Evolutionary conservation across 768 basidiomycete genomes (phyloP).

Genomic region (Exsudoporus frostii): DNA sequence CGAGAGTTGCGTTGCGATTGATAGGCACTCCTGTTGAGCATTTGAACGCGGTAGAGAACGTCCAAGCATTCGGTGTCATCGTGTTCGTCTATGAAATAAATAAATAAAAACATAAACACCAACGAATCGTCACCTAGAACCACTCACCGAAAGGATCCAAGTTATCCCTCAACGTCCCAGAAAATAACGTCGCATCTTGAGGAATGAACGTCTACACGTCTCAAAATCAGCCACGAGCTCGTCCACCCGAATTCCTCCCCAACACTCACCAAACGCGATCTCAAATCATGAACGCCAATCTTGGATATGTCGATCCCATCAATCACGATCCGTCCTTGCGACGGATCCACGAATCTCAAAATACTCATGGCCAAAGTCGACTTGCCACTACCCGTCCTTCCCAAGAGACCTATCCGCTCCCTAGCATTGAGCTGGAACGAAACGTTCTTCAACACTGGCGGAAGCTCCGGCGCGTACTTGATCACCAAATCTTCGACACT

Average conservation of each 20-base stretch:
- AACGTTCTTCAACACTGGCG: constrained; percentile 70
- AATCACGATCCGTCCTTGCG: constrained; percentile 69
- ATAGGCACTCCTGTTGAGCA: constrained; percentile 53
- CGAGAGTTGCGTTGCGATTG: constrained; percentile 51
- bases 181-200: constrained; percentile 74
- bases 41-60: constrained; percentile 76
- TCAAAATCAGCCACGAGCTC: not conserved
- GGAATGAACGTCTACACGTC: constrained; percentile 73
- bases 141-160: constrained; percentile 64
- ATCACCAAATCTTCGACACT: constrained; percentile 72
- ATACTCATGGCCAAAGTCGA: constrained; percentile 85
- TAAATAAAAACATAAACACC: not conserved
- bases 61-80: constrained; percentile 78
- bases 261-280: constrained; percentile 61
- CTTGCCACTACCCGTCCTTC: constrained; percentile 81
- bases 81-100: constrained; percentile 55
- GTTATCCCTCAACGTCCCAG: constrained; percentile 74
- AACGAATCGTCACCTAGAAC: not conserved
- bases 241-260: not conserved
- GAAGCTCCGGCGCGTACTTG: constrained; percentile 83
- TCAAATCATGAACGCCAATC: constrained; percentile 80
- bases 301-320: constrained; percentile 87
- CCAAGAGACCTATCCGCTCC: constrained; percentile 77
- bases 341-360: constrained; percentile 80
- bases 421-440: constrained; percentile 69